Evolutionary conservation across 1,284 basidiomycete genomes (phyloP).

Genomic region (Athelia psychrophila): DNA sequence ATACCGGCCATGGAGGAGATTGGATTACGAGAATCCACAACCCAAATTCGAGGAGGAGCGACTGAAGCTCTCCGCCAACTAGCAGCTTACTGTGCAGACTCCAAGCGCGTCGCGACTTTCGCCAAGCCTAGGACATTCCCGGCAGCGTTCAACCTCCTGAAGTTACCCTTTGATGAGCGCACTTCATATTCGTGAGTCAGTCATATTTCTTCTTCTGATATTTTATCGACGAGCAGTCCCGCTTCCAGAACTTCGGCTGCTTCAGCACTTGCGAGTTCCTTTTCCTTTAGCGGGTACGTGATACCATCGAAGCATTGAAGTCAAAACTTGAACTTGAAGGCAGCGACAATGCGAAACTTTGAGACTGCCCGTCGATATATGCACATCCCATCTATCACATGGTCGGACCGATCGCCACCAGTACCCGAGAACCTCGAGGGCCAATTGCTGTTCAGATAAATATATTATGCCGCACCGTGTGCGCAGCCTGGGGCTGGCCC

Average conservation of each 20-base stretch:
- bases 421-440: constrained; percentile 16
- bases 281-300: constrained; percentile 33
- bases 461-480: constrained; percentile 14
- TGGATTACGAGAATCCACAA: constrained; percentile 36
- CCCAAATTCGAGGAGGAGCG: constrained; percentile 45
- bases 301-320: constrained; percentile 26
- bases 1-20: constrained; percentile 44
- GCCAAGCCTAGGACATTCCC: constrained; percentile 45
- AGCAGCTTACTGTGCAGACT: constrained; percentile 33
- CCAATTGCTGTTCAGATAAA: constrained; percentile 15
- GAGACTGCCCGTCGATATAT: too few species aligned
- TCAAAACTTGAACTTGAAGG: too few species aligned
- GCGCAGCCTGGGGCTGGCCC: constrained; percentile 10
- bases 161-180: neutral
- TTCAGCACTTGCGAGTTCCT: constrained; percentile 37
- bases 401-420: neutral
- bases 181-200: too few species aligned
- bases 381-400: too few species aligned
- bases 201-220: too few species aligned
- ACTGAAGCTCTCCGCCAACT: constrained; percentile 36
- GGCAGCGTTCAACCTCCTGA: constrained; percentile 34
- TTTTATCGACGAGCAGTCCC: too few species aligned
- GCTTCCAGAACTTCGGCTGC: constrained; percentile 43
- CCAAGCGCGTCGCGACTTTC: constrained; percentile 37
- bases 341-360: too few species aligned